These are phyloP conservation scores for Ocimum tenuiflorum DNA, from an alignment of 257 asterid genomes.

Conservation along the genomic window DNA sequence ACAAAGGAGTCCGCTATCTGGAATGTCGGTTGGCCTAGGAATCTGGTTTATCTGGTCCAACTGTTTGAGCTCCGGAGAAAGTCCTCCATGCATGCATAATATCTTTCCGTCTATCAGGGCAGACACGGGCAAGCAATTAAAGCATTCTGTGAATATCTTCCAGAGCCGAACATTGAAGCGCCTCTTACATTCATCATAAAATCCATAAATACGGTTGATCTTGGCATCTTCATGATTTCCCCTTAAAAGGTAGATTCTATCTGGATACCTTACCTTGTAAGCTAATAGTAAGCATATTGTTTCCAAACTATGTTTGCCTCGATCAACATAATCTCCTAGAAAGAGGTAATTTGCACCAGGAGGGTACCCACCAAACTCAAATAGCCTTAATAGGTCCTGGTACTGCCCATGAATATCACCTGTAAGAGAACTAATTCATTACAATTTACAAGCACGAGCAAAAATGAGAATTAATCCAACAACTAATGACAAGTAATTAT, in stretches of 20 bases:
- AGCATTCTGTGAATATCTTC: slow-evolving; percentile 79
- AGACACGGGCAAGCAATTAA: slow-evolving; percentile 64
- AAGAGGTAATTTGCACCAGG: slow-evolving; percentile 61
- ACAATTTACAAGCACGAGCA: slow-evolving; percentile 7
- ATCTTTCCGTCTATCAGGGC: slow-evolving; percentile 72
- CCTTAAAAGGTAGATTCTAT: slow-evolving; percentile 54
- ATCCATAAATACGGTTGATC: slow-evolving; percentile 70
- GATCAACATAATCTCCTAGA: slow-evolving; percentile 77
- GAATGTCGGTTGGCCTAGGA: slow-evolving; percentile 55
- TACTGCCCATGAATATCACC: slow-evolving; percentile 87
- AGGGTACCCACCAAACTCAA: slow-evolving; percentile 73
- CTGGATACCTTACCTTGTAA: slow-evolving; percentile 62
- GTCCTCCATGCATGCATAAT: slow-evolving; percentile 80
- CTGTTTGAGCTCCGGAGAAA: slow-evolving; percentile 50
- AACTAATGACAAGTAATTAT: neutral
- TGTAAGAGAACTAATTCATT: slow-evolving; percentile 20
- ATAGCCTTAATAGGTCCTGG: slow-evolving; percentile 65
- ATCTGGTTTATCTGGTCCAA: slow-evolving; percentile 54
- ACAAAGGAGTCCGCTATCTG: slow-evolving; percentile 59
- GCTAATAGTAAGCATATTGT: slow-evolving; percentile 74
- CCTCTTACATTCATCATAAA: slow-evolving; percentile 73
- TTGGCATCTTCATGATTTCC: slow-evolving; percentile 89
- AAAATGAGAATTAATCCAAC: neutral
- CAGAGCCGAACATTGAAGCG: slow-evolving; percentile 70
- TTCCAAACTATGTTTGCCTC: slow-evolving; percentile 82